A percentile compares a stretch with the other conserved stretches of the same genome.
phyloP scores from a whole-genome alignment of 306 rosid genomes.

The Rosa persica region DNA sequence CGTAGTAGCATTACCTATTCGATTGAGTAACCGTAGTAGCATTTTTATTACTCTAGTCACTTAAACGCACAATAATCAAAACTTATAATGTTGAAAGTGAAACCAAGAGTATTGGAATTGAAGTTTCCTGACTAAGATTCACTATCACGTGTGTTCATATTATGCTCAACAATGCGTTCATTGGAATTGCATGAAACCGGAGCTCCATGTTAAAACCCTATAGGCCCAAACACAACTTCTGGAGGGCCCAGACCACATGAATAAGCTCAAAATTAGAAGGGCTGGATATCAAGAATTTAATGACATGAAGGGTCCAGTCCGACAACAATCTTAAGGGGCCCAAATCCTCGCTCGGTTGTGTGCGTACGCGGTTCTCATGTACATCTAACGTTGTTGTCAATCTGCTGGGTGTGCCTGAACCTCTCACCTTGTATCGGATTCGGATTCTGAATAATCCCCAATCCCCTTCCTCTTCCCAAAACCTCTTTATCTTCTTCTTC shows the following conservation, averaged over 20 bases:
- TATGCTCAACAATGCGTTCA: too few species aligned
- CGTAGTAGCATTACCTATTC: too few species aligned
- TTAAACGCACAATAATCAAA: too few species aligned
- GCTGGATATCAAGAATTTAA: neutral
- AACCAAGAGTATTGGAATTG: too few species aligned
- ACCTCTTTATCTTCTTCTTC: neutral
- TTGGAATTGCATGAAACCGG: too few species aligned
- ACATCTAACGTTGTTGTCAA: neutral
- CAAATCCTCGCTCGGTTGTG: neutral
- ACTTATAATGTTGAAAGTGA: too few species aligned
- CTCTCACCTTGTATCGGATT: slow-evolving; percentile 9
- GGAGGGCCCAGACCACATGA: neutral
- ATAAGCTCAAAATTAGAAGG: neutral
- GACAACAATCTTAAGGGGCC: neutral
- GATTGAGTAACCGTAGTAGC: too few species aligned
- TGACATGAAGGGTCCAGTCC: too few species aligned
- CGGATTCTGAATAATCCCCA: neutral
- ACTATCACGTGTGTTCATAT: too few species aligned
- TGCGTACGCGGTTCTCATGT: neutral
- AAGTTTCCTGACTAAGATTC: too few species aligned
- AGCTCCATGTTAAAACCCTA: too few species aligned
- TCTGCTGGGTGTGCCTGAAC: neutral
- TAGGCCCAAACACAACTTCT: neutral
- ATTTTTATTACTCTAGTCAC: too few species aligned
- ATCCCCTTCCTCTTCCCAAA: neutral